Conservation (phyloP, 345 rosid species). For the Pistacia atlantica region DNA sequence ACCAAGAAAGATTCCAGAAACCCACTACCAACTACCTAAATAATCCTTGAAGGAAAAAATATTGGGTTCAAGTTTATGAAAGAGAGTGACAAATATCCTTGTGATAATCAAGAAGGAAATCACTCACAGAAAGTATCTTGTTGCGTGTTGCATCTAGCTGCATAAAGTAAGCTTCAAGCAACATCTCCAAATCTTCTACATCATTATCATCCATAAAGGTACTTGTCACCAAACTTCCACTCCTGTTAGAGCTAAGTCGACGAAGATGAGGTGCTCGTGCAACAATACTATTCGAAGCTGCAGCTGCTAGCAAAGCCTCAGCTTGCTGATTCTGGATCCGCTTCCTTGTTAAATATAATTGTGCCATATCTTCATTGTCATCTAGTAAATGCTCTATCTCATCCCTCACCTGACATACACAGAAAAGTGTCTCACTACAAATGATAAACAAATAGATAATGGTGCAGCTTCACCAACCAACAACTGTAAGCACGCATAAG, state of each 20-base stretch:
- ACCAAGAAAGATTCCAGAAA: background rate
- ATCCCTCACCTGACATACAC: conserved; percentile 72
- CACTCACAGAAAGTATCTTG: conserved; percentile 85
- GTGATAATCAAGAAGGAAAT: conserved; percentile 7
- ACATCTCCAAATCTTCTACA: conserved; percentile 92
- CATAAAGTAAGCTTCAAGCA: conserved; percentile 93
- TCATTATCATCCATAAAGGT: conserved; percentile 51
- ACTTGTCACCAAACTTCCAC: conserved; percentile 65
- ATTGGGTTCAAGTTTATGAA: background rate
- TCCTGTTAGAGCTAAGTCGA: conserved; percentile 56
- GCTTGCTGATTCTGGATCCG: conserved; percentile 76
- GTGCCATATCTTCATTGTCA: conserved; percentile 90
- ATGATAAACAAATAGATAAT: background rate
- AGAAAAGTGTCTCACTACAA: conserved; percentile 7
- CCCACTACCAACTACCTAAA: background rate
- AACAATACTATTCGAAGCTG: conserved; percentile 43
- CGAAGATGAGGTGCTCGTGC: conserved; percentile 35
- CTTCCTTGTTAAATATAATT: conserved; percentile 79
- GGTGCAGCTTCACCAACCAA: background rate
- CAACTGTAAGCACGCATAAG: conserved; percentile 1
- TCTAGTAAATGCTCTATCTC: conserved; percentile 84
- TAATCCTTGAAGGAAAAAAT: background rate
- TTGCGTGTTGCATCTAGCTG: conserved; percentile 93
- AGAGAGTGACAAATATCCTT: background rate
- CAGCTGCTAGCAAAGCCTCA: conserved; percentile 52